phyloP scores from a whole-genome alignment of 768 basidiomycete genomes.

The Lactarius evosmus region DNA sequence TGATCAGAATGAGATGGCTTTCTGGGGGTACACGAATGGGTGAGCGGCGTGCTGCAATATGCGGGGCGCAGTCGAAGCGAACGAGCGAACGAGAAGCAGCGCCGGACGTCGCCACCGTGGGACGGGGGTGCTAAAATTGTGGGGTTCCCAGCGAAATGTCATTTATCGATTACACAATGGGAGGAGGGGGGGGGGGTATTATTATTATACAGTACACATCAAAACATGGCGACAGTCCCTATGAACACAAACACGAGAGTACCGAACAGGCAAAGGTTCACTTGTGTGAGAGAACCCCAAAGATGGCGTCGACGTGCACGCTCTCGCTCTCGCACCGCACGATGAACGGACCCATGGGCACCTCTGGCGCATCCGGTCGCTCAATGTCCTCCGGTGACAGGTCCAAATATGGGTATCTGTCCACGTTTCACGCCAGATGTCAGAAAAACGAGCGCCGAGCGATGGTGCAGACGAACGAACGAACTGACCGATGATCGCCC shows the following conservation, averaged over 20 bases:
- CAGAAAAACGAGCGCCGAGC: neutral
- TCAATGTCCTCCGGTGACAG: conserved; percentile 23
- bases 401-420: conserved; percentile 27
- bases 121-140: neutral
- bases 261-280: neutral
- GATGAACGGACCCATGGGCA: conserved; percentile 22
- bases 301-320: conserved; percentile 51
- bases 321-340: conserved; percentile 19
- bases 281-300: conserved; percentile 43
- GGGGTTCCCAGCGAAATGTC: neutral
- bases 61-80: neutral
- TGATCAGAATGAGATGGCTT: neutral
- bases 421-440: neutral
- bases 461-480: neutral
- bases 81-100: neutral
- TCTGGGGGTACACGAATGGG: neutral
- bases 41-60: neutral
- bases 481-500: conserved; percentile 27
- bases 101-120: neutral
- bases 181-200: neutral
- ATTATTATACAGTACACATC: conserved; percentile 7
- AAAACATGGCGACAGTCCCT: conserved; percentile 7
- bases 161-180: conserved; percentile 10
- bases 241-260: neutral
- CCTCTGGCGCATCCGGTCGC: conserved; percentile 12